These are phyloP conservation scores for Aspergillaceae sp. DNA, from an alignment of 2,329 filamentous ascomycete genomes.

Conservation along the genomic window DNA sequence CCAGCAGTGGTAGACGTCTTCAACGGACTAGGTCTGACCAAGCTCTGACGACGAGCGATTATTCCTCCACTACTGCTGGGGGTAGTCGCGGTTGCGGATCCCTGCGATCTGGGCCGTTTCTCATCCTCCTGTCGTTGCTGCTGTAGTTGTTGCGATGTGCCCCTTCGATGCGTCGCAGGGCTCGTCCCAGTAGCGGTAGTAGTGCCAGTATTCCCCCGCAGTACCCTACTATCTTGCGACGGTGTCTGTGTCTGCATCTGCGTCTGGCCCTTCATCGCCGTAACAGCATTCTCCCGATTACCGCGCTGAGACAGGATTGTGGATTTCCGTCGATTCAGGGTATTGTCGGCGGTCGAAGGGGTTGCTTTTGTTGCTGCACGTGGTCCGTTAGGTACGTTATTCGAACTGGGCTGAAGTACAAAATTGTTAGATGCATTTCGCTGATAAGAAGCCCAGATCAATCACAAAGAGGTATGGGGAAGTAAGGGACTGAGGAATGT, in stretches of 20 bases:
- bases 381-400: not conserved
- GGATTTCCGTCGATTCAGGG: conserved; percentile 19
- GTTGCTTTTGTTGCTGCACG: conserved; percentile 3
- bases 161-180: conserved; percentile 7
- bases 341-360: conserved; percentile 9
- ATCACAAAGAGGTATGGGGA: not conserved
- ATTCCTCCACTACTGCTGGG: not conserved
- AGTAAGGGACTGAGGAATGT: not conserved
- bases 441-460: not conserved
- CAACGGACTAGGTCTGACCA: conserved; percentile 19
- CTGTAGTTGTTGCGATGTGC: conserved; percentile 1
- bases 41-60: conserved; percentile 20
- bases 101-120: not conserved
- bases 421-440: not conserved
- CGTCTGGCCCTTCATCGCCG: too few species aligned
- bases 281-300: not conserved
- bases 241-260: conserved; percentile 3
- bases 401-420: not conserved
- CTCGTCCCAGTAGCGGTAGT: not conserved
- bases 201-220: conserved; percentile 5
- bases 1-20: conserved; percentile 10
- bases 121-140: conserved; percentile 3
- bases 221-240: conserved; percentile 8
- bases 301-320: conserved; percentile 23
- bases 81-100: conserved; percentile 1